Evolutionary conservation across 805 yeast species (phyloP), one percentile per base, ranked within the genome.

Genomic region (Ogataea salicorniae): DNA sequence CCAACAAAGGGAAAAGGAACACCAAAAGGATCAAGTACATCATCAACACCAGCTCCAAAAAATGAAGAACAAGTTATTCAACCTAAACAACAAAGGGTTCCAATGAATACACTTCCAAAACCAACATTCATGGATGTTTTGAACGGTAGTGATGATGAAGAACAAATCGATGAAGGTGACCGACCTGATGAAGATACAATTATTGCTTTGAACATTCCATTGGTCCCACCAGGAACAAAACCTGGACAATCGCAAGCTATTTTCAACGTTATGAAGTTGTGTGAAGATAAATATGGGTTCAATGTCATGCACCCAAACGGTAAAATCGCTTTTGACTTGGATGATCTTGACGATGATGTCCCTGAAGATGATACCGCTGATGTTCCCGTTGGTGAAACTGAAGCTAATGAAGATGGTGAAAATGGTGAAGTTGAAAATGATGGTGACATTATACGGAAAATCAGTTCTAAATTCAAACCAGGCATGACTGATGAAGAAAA

Each of bases 221-320:
- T 81, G 35, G 68, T 71, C 34, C 81, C 81, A 4, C 78, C 80
- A 3, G 60, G 66, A 6, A 50, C 59, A 1, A 53, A 57, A 22
- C 65, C 67, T 8, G 84, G 84, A 1, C 77, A 79, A 41, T 70
- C 83, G 0, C 85, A 82, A 56, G 81, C 81, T 1, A 80, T 85
- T 4, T 74, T 87, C 53, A 87, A 88, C 54, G 87, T 88, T 31
- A 64, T 84, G 62, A 79, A 80, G 55, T 66, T 85, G 46, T 86
- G 92, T 5, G 95, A 88, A 59, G 89, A 85, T 43, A 86, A 86
- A 64, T 88, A 88, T 63, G 96, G 96, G 4, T 87, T 84, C 78
- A 79, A 79, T 34, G 76, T 71, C 2, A 70, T 85, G 46, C 88
- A 83, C 56, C 91, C 91, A 0, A 77, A 78, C 49, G 80, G 85